Base-by-base conservation (phyloP, 495 filamentous ascomycete species). In the Trichoderma parareesei region DNA sequence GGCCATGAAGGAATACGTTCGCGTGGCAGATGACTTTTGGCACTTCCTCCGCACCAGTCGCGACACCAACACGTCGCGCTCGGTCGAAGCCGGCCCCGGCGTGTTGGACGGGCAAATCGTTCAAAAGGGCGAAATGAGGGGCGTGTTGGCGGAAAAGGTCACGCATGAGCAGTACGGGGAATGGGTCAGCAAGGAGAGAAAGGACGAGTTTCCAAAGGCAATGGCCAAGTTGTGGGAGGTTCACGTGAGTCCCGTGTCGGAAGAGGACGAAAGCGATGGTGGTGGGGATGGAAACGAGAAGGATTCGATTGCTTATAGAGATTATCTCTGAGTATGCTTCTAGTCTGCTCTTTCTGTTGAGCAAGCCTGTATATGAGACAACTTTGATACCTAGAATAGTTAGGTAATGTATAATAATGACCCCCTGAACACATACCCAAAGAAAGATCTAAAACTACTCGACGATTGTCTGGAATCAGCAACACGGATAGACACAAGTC, bases 1-100 rank as follows among this genome's bases (percentile, higher is more conserved):
- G 59, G 79, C 74, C 0, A 55, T 82, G 44, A 64, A 71, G 49
- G 74, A 81, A 67, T 82, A 82, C 53, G 74, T 81, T 18, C 75
- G 77, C 60, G 72, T 79, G 1, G 69, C 76, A 4, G 73, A 79
- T 43, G 77, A 79, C 55, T 82, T 82, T 62, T 60, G 80, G 62
- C 67, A 72, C 62, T 79, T 76, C 44, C 49, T 82, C n/a, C 59
- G 55, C 0, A 57, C 53, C 6, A 35, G 27, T 5, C 53, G 53
- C 27, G 18, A 14, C 53, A 14, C 8, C 20, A 57, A 57, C 53
- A 35, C 33, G 5, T 57, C 53, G 20, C 53, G 11, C 48, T 10
- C 48, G 0, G 53, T 13, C 53, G 27, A 8, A n/a, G n/a, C 40
- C 11, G 6, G 40, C 27, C 27, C 27, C 0, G 27, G 1, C 27